Conservation (phyloP, 345 rosid genomes). For the Toxicodendron radicans region DNA sequence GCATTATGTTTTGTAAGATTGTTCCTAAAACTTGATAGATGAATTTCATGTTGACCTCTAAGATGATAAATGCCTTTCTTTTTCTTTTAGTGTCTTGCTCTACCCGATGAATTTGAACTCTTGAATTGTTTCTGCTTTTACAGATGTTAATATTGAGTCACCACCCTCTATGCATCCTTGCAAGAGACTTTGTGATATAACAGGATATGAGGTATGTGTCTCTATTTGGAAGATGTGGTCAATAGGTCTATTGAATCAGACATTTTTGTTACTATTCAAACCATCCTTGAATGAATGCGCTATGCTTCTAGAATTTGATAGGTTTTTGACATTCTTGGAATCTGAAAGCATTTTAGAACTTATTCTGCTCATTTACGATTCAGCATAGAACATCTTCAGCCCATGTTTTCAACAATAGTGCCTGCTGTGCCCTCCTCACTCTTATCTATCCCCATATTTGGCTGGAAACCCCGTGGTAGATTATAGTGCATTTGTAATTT, state of each 20-base stretch:
- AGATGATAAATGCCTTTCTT: neutral
- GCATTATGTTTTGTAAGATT: neutral
- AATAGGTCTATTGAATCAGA: neutral
- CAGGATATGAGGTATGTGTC: conserved; percentile 75
- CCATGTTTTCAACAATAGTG: no score
- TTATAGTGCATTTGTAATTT: no score
- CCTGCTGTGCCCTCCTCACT: no score
- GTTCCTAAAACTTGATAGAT: neutral
- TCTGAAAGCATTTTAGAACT: neutral
- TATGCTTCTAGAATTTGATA: neutral
- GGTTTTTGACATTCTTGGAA: no score
- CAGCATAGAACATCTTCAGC: no score
- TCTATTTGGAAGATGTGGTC: neutral
- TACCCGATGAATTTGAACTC: neutral
- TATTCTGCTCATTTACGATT: neutral
- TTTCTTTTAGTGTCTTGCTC: neutral
- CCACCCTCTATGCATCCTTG: conserved; percentile 85
- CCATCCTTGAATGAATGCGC: conserved; percentile 1
- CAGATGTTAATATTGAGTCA: conserved; percentile 86
- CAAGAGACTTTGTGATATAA: conserved; percentile 80
- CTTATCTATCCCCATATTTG: no score
- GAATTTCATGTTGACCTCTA: neutral
- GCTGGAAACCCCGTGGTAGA: no score
- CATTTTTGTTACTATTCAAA: neutral
- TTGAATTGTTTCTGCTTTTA: conserved; percentile 16